Evolutionary conservation across 2,329 filamentous ascomycete genomes (phyloP), one percentile per base, ranked within the genome.

Genomic region (Pseudogymnoascus verrucosus): DNA sequence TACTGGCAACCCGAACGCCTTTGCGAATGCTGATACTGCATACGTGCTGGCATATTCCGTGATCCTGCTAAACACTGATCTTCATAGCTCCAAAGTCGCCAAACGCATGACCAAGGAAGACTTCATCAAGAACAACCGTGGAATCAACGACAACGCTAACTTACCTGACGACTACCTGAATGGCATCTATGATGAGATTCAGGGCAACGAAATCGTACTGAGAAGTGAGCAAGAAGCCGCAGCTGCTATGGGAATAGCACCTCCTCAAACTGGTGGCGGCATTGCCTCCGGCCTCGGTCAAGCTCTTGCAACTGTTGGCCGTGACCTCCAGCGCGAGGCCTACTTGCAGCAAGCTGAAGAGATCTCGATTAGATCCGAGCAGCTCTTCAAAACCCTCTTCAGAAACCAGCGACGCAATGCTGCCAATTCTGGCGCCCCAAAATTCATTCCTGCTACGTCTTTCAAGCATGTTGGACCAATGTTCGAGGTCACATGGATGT

Each of bases 401-500:
- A 89, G 91, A 70, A 93, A 91, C 61, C 95, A 99, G 75, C 87
- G 90, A 60, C 88, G 87, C 71, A 95, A 90, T 65, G 86, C 90
- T 1, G 79, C 89, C 44, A 89, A 89, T 68, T 74, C 83, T 73
- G 78, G 86, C 10, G 63, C 59, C n/a, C 31, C 31, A 78, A 77
- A 87, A 79, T 99, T 95, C 75, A 96, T 99, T 63, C 90, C 91
- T 1, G 95, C 95, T 3, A 95, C 91, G 1, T 98, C 93, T 0
- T 93, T 91, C 74, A 93, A 91, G 70, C 95, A 99, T 74, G 90
- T 97, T 60, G 95, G 95, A 0, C 92, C 95, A 0, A 99, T 99
- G 95, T 98, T 99, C 72, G 93, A 96, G 71, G 92, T 96, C 23
- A 96, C 92, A 0, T 99, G 95, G 95, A 99, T 98, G 93, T 96